A percentile compares a stretch with the other conserved stretches of the same genome.
phyloP scores from a whole-genome alignment of 768 basidiomycete species.

The Amanita fuliginea region DNA sequence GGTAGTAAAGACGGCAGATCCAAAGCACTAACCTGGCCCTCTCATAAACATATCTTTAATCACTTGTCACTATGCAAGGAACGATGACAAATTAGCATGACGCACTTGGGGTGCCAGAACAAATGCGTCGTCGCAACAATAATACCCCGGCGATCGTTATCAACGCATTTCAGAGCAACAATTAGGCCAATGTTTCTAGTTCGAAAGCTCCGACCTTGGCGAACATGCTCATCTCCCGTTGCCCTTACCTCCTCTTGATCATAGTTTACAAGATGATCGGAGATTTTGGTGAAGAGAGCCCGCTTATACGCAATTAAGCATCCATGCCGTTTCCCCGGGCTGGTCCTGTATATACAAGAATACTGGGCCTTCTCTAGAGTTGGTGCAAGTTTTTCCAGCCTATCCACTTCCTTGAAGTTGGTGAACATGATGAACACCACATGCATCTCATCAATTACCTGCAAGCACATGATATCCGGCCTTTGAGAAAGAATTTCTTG shows the following conservation, averaged over 20 bases:
- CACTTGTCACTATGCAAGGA: slow-evolving; percentile 10
- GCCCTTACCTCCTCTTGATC: slow-evolving; percentile 50
- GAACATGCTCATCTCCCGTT: slow-evolving; percentile 21
- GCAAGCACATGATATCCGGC: slow-evolving; percentile 82
- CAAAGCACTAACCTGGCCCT: slow-evolving; percentile 43
- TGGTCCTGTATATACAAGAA: slow-evolving; percentile 51
- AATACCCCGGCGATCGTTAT: slow-evolving; percentile 37
- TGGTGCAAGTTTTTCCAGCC: slow-evolving; percentile 62
- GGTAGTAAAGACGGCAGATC: not conserved
- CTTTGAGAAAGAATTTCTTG: slow-evolving; percentile 60
- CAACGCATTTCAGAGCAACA: slow-evolving; percentile 45
- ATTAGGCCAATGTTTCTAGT: slow-evolving; percentile 79
- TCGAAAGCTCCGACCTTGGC: slow-evolving; percentile 47
- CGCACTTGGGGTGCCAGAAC: slow-evolving; percentile 89
- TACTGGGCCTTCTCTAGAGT: slow-evolving; percentile 57
- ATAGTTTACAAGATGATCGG: slow-evolving; percentile 45
- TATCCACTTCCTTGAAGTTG: slow-evolving; percentile 70
- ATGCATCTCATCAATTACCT: slow-evolving; percentile 33
- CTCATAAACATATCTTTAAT: slow-evolving; percentile 66
- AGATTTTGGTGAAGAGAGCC: slow-evolving; percentile 33
- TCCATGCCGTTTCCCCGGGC: slow-evolving; percentile 74
- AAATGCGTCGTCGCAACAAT: slow-evolving; percentile 85
- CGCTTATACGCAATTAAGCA: slow-evolving; percentile 71
- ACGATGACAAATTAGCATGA: slow-evolving; percentile 5
- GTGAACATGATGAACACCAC: not conserved